These are phyloP conservation scores for Neurospora sp. DNA, from an alignment of 495 filamentous ascomycete genomes.

Conservation along the genomic window DNA sequence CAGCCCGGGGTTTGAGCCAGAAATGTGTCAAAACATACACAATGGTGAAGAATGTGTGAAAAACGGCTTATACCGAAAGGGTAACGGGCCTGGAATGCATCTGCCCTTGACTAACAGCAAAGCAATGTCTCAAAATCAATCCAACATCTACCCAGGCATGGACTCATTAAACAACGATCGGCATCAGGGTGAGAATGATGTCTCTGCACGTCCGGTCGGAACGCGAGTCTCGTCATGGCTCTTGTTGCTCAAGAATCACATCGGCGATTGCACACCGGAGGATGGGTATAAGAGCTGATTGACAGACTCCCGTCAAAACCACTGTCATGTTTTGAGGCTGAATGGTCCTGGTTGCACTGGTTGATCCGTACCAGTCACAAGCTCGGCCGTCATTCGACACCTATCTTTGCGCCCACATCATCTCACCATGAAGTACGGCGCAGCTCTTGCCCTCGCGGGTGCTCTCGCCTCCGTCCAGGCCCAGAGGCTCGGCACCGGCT, in stretches of 20 bases:
- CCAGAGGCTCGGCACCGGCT: neutral
- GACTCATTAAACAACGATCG: neutral
- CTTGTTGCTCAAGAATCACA: neutral
- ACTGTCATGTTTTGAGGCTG: neutral
- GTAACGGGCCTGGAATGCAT: neutral
- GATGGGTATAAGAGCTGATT: neutral
- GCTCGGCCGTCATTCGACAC: neutral
- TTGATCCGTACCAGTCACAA: neutral
- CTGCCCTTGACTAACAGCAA: neutral
- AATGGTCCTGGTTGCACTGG: neutral
- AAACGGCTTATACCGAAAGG: neutral
- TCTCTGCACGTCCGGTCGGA: neutral
- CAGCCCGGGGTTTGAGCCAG: constrained; percentile 1
- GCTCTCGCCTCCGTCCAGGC: neutral
- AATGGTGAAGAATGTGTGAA: neutral
- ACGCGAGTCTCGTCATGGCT: neutral
- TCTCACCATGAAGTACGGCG: neutral
- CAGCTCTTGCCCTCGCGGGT: neutral
- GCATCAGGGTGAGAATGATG: neutral
- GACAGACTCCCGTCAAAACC: neutral
- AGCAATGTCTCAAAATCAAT: neutral
- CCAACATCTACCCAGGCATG: neutral
- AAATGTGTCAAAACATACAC: neutral
- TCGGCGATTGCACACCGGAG: neutral
- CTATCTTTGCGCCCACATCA: neutral